Base-by-base conservation (phyloP, 805 yeast genomes). In the Candida palmyrensis region DNA sequence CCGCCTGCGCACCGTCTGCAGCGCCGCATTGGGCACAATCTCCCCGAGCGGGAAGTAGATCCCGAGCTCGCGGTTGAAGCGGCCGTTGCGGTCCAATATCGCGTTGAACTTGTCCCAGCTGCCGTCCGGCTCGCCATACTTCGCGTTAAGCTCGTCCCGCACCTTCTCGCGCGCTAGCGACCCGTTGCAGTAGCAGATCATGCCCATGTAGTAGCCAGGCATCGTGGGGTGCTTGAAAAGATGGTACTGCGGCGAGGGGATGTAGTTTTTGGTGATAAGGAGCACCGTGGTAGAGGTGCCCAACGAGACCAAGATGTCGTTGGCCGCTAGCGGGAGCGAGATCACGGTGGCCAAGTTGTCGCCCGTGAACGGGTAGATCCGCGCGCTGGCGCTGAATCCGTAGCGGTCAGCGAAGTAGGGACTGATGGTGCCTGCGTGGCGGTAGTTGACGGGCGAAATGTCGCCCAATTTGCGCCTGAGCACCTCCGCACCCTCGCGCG, bases 161-260 rank as follows among this genome's bases (percentile, higher is more conserved):
- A 87, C 67, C 37, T 70, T 68, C 48, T 88, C 96, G 42, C 97
- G 67, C 0, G 96, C 95, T 30, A 88, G 61, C 0, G 96, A 74
- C 0, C 97, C 96, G 53, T 88, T 88, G 50, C 94, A 83, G 55
- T 88, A 88, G 54, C 97, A 88, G 35, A 89, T 75, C 97, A 88
- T 88, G 15, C 94, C 95, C 96, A 88, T 89, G 53, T 77, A 88
- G 23, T 81, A 77, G 23, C 68, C 69, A 1, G 75, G 73, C 40
- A 83, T 73, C 0, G 94, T 82, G 6, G 97, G 96, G 52, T 89
- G 96, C 41, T 76, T 76, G 62, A 88, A 88, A 43, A 87, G 57
- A 51, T 88, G 96, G 53, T 87, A 88, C 45, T 80, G 82, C 5
- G 86, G 76, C 1, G 89, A 81, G 2, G 96, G 88, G 13, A 68